Evolutionary conservation across 1,139 yeast genomes (phyloP).

Genomic region (Kluyveromyces sp.): DNA sequence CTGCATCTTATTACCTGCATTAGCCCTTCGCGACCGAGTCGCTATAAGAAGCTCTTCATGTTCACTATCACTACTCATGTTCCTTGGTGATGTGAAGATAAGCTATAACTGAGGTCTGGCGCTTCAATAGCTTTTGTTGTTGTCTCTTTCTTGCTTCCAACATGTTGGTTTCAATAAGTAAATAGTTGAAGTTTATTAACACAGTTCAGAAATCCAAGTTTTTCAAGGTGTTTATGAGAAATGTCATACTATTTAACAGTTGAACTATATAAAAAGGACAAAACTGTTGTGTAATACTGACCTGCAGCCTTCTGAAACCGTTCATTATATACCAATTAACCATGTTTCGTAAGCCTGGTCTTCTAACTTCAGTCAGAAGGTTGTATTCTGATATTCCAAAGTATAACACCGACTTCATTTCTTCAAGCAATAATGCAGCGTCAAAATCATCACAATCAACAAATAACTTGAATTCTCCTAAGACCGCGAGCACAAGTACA

Average conservation of each 20-base stretch:
- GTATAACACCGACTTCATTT: constrained; percentile 1
- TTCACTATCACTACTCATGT: constrained; percentile 3
- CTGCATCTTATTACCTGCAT: constrained; percentile 83
- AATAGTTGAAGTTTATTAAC: too few species aligned
- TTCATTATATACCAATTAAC: too few species aligned
- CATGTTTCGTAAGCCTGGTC: background rate
- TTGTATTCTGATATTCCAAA: constrained; percentile 1
- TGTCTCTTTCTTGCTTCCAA: too few species aligned
- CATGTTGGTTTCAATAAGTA: too few species aligned
- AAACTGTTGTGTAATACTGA: background rate
- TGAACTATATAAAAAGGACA: background rate
- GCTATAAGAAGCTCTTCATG: constrained; percentile 36
- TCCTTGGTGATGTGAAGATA: background rate
- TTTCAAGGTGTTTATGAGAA: too few species aligned
- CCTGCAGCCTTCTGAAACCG: background rate
- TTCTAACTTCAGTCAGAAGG: background rate
- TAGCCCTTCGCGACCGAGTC: constrained; percentile 68
- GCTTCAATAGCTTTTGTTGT: too few species aligned
- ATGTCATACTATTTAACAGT: too few species aligned
- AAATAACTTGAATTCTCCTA: background rate
- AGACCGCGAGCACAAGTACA: constrained; percentile 15
- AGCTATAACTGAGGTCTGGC: background rate
- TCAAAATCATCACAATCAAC: background rate
- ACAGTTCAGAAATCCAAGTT: too few species aligned
- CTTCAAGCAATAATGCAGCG: background rate